Evolutionary conservation across 108 stramenopile genomes (phyloP).

Genomic region (Aurantiochytrium sp.): DNA sequence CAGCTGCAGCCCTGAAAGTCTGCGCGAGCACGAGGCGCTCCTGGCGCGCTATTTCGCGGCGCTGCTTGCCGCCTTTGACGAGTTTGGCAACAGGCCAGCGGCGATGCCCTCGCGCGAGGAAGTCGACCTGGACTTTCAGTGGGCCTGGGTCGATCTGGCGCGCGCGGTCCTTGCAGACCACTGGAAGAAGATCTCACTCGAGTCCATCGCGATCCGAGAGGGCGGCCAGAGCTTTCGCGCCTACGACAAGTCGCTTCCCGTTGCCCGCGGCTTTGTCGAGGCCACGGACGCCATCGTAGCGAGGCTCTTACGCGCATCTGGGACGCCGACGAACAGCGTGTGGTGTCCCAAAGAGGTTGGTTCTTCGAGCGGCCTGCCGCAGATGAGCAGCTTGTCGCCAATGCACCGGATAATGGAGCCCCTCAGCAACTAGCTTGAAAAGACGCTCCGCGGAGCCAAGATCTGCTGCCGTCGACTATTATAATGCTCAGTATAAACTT

Average conservation of each 20-base stretch:
- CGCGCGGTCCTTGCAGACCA: background rate
- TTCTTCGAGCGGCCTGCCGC: too few relatives aligned
- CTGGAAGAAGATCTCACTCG: background rate
- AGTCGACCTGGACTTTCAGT: background rate
- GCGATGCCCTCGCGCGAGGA: background rate
- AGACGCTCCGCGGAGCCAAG: too few relatives aligned
- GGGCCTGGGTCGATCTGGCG: background rate
- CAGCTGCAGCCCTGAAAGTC: constrained; percentile 41
- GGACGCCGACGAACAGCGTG: too few relatives aligned
- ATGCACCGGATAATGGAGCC: too few relatives aligned
- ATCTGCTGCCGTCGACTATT: too few relatives aligned
- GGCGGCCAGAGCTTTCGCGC: background rate
- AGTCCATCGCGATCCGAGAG: background rate
- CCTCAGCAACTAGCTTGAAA: too few relatives aligned
- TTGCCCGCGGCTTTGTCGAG: background rate
- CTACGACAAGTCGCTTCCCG: background rate
- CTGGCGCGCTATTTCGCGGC: background rate
- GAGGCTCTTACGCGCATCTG: too few relatives aligned
- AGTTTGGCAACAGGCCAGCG: background rate
- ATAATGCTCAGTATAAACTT: too few relatives aligned
- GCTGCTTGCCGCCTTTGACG: background rate
- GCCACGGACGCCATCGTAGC: too few relatives aligned
- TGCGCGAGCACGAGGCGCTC: constrained; percentile 35
- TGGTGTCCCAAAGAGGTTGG: too few relatives aligned
- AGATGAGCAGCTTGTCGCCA: too few relatives aligned